Conservation (phyloP, 257 asterid genomes). For the Eustoma russellianum region DNA sequence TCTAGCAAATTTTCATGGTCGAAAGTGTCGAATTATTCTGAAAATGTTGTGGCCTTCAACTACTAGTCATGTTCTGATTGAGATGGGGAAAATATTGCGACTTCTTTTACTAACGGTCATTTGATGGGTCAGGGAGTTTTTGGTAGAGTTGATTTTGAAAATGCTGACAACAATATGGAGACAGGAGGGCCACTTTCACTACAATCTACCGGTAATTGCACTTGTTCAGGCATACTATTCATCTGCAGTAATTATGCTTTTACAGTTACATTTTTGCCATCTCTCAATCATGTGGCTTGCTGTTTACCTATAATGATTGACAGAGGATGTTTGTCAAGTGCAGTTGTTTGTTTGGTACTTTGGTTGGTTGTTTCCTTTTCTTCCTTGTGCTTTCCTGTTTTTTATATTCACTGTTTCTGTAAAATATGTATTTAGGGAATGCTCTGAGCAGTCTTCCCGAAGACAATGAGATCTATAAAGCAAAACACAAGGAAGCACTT, state of each 20-base stretch:
- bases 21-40: too few relatives aligned
- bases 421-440: constrained; percentile 27
- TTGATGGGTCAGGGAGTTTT: constrained; percentile 16
- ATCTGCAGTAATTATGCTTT: constrained; percentile 1
- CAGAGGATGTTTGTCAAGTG: too few relatives aligned
- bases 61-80: constrained; percentile 4
- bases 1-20: too few relatives aligned
- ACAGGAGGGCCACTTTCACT: constrained; percentile 9
- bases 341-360: too few relatives aligned
- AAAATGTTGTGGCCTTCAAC: neutral
- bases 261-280: too few relatives aligned
- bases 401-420: neutral
- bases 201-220: constrained; percentile 14
- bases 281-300: too few relatives aligned
- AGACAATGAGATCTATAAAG: constrained; percentile 60
- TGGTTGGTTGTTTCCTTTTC: too few relatives aligned
- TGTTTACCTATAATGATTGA: too few relatives aligned
- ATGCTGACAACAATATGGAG: constrained; percentile 13
- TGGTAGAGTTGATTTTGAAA: constrained; percentile 8
- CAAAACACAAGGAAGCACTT: constrained; percentile 70
- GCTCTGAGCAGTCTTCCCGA: constrained; percentile 47
- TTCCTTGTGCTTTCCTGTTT: too few relatives aligned
- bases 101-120: too few relatives aligned
- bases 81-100: neutral
- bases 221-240: constrained; percentile 2